Percentiles rank a stretch among this genome's conserved stretches.
Conservation (phyloP, 805 yeast genomes). For the Barnettozyma salicaria region DNA sequence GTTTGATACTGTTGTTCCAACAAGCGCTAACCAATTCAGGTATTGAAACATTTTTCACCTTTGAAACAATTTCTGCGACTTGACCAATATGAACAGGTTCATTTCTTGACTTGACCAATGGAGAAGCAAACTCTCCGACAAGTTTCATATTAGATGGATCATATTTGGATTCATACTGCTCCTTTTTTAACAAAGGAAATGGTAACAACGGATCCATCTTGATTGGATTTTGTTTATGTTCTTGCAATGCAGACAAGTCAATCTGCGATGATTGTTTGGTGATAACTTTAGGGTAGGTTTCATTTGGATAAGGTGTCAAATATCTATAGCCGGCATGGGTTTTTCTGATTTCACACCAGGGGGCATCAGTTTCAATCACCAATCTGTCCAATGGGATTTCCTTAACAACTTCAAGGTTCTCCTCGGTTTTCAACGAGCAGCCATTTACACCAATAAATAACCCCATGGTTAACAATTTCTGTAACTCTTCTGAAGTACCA, state of each 20-base stretch:
- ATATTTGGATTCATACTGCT: conserved; percentile 38
- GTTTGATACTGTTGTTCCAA: conserved; percentile 43
- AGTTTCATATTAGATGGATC: conserved; percentile 23
- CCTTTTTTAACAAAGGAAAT: conserved; percentile 60
- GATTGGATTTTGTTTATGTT: conserved; percentile 5
- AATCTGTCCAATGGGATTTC: conserved; percentile 64
- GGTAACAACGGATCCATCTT: conserved; percentile 50
- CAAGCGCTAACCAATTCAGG: conserved; percentile 41
- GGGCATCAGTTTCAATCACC: conserved; percentile 92
- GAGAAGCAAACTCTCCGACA: conserved; percentile 29
- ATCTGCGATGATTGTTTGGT: conserved; percentile 18
- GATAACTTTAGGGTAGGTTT: conserved; percentile 40
- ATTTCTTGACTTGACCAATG: conserved; percentile 73
- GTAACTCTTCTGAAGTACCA: conserved; percentile 63
- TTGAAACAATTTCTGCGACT: conserved; percentile 66
- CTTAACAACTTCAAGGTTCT: conserved; percentile 60
- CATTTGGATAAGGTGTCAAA: conserved; percentile 50
- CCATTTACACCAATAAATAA: conserved; percentile 85
- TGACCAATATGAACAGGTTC: conserved; percentile 87
- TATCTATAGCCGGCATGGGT: conserved; percentile 69
- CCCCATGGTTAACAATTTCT: conserved; percentile 48
- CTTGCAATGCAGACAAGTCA: conserved; percentile 8
- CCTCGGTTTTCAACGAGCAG: conserved; percentile 78
- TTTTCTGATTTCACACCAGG: conserved; percentile 94
- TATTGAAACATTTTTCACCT: conserved; percentile 38